Percentiles rank a stretch among this genome's conserved stretches.
phyloP scores from a whole-genome alignment of 2,329 filamentous ascomycete genomes.

The Fusarium sp. region DNA sequence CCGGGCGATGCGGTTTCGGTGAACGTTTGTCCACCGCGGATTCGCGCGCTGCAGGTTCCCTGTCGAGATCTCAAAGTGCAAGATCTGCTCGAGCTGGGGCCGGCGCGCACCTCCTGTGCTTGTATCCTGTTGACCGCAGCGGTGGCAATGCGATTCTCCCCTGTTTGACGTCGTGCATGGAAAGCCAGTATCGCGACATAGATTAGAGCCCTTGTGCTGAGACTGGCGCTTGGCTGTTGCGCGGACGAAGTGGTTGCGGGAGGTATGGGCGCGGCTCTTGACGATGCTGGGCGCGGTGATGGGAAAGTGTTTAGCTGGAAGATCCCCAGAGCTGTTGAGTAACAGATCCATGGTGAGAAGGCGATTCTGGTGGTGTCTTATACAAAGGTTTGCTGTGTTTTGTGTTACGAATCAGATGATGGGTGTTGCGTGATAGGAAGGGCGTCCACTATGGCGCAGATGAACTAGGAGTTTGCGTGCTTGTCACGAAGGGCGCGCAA shows the following conservation, averaged over 20 bases:
- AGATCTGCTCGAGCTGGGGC: conserved; percentile 43
- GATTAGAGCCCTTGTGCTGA: conserved; percentile 30
- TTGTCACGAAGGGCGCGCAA: conserved; percentile 40
- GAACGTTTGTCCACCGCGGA: conserved; percentile 25
- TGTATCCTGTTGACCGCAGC: conserved; percentile 33
- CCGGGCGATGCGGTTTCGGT: conserved; percentile 33
- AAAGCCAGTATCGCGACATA: conserved; percentile 44
- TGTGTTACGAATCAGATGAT: conserved; percentile 20
- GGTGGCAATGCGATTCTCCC: conserved; percentile 19
- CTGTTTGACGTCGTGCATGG: conserved; percentile 33
- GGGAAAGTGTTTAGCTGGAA: conserved; percentile 44
- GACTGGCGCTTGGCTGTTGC: conserved; percentile 52
- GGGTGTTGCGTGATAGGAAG: conserved; percentile 31
- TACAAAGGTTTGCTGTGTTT: conserved; percentile 5
- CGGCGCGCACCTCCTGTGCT: conserved; percentile 34
- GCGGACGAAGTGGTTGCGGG: conserved; percentile 51
- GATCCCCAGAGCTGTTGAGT: conserved; percentile 41
- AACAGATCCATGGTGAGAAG: conserved; percentile 41
- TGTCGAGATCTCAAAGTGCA: conserved; percentile 29
- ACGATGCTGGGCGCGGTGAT: conserved; percentile 8
- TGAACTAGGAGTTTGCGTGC: conserved; percentile 44
- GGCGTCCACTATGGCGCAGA: conserved; percentile 45
- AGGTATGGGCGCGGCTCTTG: conserved; percentile 38
- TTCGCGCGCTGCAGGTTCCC: conserved; percentile 18
- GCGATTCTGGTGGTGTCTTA: conserved; percentile 8